Conservation (phyloP, 2,329 filamentous ascomycete genomes). For the Fusarium agapanthi region DNA sequence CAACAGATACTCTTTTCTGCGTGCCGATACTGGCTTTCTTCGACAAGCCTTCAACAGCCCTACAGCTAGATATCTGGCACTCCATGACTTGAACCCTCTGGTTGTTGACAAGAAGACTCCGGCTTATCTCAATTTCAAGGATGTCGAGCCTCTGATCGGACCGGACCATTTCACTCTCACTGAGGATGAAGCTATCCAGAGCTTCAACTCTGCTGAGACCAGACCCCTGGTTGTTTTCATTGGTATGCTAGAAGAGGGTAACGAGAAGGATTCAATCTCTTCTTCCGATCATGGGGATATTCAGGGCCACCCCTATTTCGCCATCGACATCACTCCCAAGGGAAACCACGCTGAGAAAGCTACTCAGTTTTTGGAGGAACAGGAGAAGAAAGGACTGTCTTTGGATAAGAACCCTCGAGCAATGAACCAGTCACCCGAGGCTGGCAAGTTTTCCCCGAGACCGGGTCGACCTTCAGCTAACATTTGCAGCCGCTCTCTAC, state of each 20-base stretch:
- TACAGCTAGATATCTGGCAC: slow-evolving; percentile 75
- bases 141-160: slow-evolving; percentile 77
- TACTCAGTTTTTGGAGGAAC: slow-evolving; percentile 53
- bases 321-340: slow-evolving; percentile 84
- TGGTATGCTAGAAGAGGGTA: slow-evolving; percentile 76
- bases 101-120: slow-evolving; percentile 65
- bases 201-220: slow-evolving; percentile 76
- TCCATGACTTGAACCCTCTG: slow-evolving; percentile 82
- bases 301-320: slow-evolving; percentile 84
- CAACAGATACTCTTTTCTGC: slow-evolving; percentile 83
- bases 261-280: slow-evolving; percentile 49
- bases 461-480: slow-evolving; percentile 3
- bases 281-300: slow-evolving; percentile 70
- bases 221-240: slow-evolving; percentile 82
- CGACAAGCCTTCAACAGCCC: slow-evolving; percentile 72
- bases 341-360: slow-evolving; percentile 70
- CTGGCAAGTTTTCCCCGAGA: slow-evolving; percentile 58
- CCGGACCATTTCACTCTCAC: slow-evolving; percentile 73
- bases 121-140: slow-evolving; percentile 72
- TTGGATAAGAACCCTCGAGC: slow-evolving; percentile 74
- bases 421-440: slow-evolving; percentile 66
- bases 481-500: slow-evolving; percentile 78
- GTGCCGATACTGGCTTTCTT: slow-evolving; percentile 75
- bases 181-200: slow-evolving; percentile 77
- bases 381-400: slow-evolving; percentile 64